These are phyloP conservation scores for Leishmania braziliensis DNA, from an alignment of 208 protist species.

Conservation along the genomic window DNA sequence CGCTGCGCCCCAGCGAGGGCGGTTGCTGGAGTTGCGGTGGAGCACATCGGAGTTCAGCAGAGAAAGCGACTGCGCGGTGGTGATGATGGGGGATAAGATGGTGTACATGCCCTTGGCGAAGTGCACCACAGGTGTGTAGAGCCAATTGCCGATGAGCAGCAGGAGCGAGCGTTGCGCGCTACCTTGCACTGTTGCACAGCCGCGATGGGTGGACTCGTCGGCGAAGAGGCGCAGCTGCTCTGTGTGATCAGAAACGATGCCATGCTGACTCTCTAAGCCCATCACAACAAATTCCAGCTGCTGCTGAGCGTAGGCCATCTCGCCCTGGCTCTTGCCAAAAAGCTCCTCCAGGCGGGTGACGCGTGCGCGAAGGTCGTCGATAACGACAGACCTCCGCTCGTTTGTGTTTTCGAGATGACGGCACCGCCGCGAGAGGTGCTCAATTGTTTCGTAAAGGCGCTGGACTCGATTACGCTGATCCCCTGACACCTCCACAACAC, in stretches of 20 bases:
- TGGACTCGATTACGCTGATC: slow-evolving; percentile 19
- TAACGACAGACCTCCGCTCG: slow-evolving; percentile 48
- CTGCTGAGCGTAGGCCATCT: slow-evolving; percentile 82
- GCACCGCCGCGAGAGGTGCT: slow-evolving; percentile 31
- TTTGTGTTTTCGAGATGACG: slow-evolving; percentile 35
- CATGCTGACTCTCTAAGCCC: slow-evolving; percentile 69
- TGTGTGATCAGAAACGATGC: slow-evolving; percentile 83
- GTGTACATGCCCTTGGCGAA: slow-evolving; percentile 88
- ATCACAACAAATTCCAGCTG: slow-evolving; percentile 86
- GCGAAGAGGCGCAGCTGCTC: slow-evolving; percentile 87
- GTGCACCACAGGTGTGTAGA: slow-evolving; percentile 80
- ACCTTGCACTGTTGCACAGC: slow-evolving; percentile 7
- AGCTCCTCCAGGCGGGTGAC: slow-evolving; percentile 61
- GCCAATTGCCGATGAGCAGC: slow-evolving; percentile 72
- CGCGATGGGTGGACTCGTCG: slow-evolving; percentile 60
- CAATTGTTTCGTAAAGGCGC: slow-evolving; percentile 11
- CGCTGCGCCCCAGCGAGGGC: slow-evolving; percentile 39
- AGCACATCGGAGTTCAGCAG: slow-evolving; percentile 83
- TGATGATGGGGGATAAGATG: slow-evolving; percentile 72
- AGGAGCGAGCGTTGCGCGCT: slow-evolving; percentile 42
- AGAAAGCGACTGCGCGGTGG: slow-evolving; percentile 76
- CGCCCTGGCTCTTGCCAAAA: slow-evolving; percentile 66
- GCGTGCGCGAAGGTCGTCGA: slow-evolving; percentile 54
- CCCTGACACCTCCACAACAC: slow-evolving; percentile 8
- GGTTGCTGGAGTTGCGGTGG: slow-evolving; percentile 46